These are phyloP conservation scores for Sporothrix schenckii DNA, from an alignment of 2,329 filamentous ascomycete genomes.

Conservation along the genomic window DNA sequence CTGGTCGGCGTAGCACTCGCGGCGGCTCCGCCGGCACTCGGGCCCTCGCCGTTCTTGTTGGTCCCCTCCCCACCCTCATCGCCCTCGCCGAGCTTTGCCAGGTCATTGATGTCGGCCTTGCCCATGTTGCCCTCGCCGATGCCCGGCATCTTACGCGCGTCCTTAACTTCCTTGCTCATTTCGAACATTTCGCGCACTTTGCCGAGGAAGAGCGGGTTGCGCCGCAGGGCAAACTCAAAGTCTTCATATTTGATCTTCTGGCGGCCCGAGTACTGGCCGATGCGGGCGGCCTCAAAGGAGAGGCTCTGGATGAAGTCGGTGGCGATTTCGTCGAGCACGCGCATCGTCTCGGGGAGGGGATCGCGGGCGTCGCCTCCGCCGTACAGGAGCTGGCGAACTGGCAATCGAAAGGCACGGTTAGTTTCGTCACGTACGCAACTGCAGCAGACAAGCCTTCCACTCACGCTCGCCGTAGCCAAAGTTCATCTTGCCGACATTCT, in stretches of 20 bases:
- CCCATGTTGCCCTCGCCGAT: slow-evolving; percentile 58
- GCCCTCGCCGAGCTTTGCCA: slow-evolving; percentile 35
- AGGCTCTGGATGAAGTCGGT: slow-evolving; percentile 96
- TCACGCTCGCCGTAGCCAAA: slow-evolving; percentile 72
- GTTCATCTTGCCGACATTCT: slow-evolving; percentile 82
- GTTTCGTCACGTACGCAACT: background rate
- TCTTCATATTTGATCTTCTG: slow-evolving; percentile 99
- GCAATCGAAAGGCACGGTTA: background rate
- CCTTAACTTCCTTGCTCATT: slow-evolving; percentile 84
- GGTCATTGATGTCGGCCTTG: slow-evolving; percentile 39
- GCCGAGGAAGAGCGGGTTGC: slow-evolving; percentile 82
- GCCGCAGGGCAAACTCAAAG: slow-evolving; percentile 89
- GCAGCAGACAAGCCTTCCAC: slow-evolving; percentile 40
- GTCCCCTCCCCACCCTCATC: slow-evolving; percentile 20
- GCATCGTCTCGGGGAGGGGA: slow-evolving; percentile 80
- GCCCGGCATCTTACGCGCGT: slow-evolving; percentile 74
- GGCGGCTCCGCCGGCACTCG: slow-evolving; percentile 38
- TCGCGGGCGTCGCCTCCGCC: slow-evolving; percentile 77
- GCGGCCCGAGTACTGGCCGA: slow-evolving; percentile 81
- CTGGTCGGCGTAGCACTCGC: slow-evolving; percentile 28
- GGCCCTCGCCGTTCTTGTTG: slow-evolving; percentile 20
- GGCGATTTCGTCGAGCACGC: slow-evolving; percentile 89
- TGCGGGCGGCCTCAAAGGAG: slow-evolving; percentile 84
- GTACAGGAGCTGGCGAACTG: slow-evolving; percentile 74
- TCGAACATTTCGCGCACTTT: slow-evolving; percentile 87